Evolutionary conservation across 768 basidiomycete species (phyloP), one percentile per base, ranked within the genome.

Genomic region (Rhodotorula babjevae): DNA sequence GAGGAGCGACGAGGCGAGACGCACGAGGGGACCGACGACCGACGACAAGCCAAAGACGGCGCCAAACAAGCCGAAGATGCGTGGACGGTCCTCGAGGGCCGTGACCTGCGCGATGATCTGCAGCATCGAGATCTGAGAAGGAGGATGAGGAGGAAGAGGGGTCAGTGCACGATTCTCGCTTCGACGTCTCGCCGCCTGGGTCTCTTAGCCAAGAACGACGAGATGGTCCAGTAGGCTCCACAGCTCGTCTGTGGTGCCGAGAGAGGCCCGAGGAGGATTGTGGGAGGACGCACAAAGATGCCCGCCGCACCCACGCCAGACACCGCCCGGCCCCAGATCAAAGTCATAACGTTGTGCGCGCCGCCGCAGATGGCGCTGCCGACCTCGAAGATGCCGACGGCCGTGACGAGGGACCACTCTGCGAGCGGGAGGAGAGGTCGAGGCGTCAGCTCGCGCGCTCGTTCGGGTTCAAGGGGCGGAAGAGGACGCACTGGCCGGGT

Each of bases 241-340:
- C n/a, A n/a, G n/a, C n/a, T n/a, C n/a, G n/a, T n/a, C n/a, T n/a
- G n/a, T n/a, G n/a, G n/a, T n/a, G n/a, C n/a, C n/a, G n/a, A n/a
- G n/a, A n/a, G n/a, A n/a, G n/a, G n/a, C n/a, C n/a, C n/a, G n/a
- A n/a, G n/a, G n/a, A n/a, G n/a, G n/a, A n/a, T n/a, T n/a, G n/a
- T n/a, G n/a, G n/a, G n/a, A 12, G 36, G 5, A 63, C 65, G n/a
- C 25, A 77, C 68, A 65, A 83, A 81, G 58, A 83, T 80, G 49
- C 84, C 84, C 31, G 47, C 82, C 1, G 83, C 84, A 4, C 85
- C 85, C 5, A 84, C 68, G 19, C 85, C 85, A 6, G 83, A 80
- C 50, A 86, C 74, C 0, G 85, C 84, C 27, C 85, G 79, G 19
- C 85, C 85, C 61, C 84, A 78, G 61, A 84, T 83, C 36, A 83